Evolutionary conservation across 257 asterid genomes (phyloP).

Genomic region (Galeopsis tetrahit): DNA sequence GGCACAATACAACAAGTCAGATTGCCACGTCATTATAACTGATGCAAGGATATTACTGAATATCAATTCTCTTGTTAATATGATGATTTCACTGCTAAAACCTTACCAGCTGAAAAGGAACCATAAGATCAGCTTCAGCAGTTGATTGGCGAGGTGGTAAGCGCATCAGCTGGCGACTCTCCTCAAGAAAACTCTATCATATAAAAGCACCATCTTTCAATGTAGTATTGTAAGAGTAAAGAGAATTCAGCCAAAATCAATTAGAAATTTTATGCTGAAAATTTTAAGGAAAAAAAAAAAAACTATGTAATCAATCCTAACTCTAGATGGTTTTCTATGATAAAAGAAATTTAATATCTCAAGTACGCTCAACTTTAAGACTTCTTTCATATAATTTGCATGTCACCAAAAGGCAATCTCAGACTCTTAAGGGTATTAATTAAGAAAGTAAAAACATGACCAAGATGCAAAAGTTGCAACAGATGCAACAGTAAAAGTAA

Average conservation of each 20-base stretch:
- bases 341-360: conserved; percentile 7
- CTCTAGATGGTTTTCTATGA: conserved; percentile 18
- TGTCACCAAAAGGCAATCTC: conserved; percentile 13
- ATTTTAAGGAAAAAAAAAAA: not conserved
- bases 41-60: conserved; percentile 17
- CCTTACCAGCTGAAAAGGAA: conserved; percentile 94
- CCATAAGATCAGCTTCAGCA: conserved; percentile 99
- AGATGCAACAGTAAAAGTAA: conserved; percentile 4
- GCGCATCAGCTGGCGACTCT: conserved; percentile 95
- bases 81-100: conserved; percentile 1
- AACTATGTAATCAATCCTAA: not conserved
- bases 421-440: conserved; percentile 15
- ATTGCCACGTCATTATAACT: not conserved
- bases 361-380: conserved; percentile 9
- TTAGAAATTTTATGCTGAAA: conserved; percentile 22
- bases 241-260: conserved; percentile 19
- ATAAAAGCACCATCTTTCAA: conserved; percentile 36
- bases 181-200: conserved; percentile 94
- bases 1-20: conserved; percentile 5
- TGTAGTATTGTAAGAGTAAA: conserved; percentile 21
- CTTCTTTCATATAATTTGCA: conserved; percentile 11
- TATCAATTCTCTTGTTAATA: conserved; percentile 20
- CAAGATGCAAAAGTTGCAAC: conserved; percentile 23
- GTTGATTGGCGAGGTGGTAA: conserved; percentile 98
- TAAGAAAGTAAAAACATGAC: conserved; percentile 14